Evolutionary conservation across 2,329 filamentous ascomycete genomes (phyloP).

Genomic region (Pseudocercospora pini-densiflorae): DNA sequence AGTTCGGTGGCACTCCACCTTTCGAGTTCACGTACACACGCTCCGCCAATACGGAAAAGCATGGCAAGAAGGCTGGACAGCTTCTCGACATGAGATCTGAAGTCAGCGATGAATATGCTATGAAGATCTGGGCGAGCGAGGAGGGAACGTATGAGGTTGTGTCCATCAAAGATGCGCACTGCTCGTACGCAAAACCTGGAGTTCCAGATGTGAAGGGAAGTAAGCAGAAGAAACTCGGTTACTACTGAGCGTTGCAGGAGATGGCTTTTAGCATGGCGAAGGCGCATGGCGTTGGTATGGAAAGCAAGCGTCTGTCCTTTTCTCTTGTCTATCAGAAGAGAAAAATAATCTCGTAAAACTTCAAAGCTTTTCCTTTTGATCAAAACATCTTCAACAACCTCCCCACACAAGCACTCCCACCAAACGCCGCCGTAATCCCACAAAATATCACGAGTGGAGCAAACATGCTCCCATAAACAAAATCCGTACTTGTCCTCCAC

Average conservation of each 20-base stretch:
- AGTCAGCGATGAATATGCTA: slow-evolving; percentile 77
- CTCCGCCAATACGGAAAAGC: slow-evolving; percentile 77
- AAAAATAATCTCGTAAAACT: background rate
- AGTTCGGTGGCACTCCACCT: slow-evolving; percentile 93
- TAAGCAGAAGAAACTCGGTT: slow-evolving; percentile 41
- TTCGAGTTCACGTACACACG: slow-evolving; percentile 98
- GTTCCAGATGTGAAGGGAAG: slow-evolving; percentile 42
- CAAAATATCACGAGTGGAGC: slow-evolving; percentile 50
- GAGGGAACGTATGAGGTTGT: slow-evolving; percentile 98
- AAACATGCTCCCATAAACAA: slow-evolving; percentile 51
- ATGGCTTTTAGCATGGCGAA: background rate
- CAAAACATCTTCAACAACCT: slow-evolving; percentile 24
- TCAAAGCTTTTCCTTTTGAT: background rate
- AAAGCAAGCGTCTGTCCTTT: background rate
- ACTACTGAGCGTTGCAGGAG: slow-evolving; percentile 29
- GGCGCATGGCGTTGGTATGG: background rate
- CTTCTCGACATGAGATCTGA: slow-evolving; percentile 92
- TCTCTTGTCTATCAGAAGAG: background rate
- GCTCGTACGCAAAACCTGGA: slow-evolving; percentile 79
- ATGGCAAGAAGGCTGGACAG: slow-evolving; percentile 65
- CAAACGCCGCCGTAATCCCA: slow-evolving; percentile 43
- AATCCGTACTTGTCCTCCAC: slow-evolving; percentile 42
- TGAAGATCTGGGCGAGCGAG: slow-evolving; percentile 82
- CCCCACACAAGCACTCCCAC: slow-evolving; percentile 31
- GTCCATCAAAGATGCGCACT: slow-evolving; percentile 91